phyloP scores from a whole-genome alignment of 805 yeast genomes.

The Metschnikowia bowlesiae region DNA sequence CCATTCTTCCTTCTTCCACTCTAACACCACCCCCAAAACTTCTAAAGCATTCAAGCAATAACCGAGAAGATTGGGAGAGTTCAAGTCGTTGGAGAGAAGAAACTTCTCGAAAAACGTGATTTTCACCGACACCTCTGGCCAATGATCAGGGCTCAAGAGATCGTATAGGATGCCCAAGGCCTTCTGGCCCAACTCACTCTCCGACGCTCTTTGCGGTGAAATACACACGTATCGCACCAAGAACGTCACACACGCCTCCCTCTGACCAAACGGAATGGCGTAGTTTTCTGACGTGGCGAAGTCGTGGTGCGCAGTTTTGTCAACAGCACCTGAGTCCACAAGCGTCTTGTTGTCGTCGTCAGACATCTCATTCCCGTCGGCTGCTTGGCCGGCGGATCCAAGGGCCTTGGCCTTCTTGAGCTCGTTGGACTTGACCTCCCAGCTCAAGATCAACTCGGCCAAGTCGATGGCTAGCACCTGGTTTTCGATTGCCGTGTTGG shows the following conservation, averaged over 20 bases:
- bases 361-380: background rate
- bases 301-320: conserved; percentile 20
- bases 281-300: conserved; percentile 48
- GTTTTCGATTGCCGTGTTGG: conserved; percentile 74
- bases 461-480: conserved; percentile 84
- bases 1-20: conserved; percentile 76
- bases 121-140: conserved; percentile 90
- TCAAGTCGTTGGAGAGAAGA: conserved; percentile 70
- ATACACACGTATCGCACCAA: conserved; percentile 84
- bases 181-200: conserved; percentile 73
- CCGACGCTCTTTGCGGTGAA: conserved; percentile 78
- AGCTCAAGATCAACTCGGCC: conserved; percentile 75
- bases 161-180: conserved; percentile 76
- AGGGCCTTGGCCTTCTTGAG: conserved; percentile 9
- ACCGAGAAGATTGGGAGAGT: conserved; percentile 62
- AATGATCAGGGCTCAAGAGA: conserved; percentile 63
- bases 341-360: conserved; percentile 1
- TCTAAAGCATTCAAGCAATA: conserved; percentile 88
- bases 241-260: conserved; percentile 88
- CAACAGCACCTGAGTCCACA: background rate
- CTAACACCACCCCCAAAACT: conserved; percentile 77
- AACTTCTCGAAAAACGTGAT: conserved; percentile 85
- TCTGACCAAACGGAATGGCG: conserved; percentile 66
- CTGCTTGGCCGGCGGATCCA: background rate
- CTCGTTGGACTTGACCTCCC: conserved; percentile 63